phyloP scores from a whole-genome alignment of 2,329 filamentous ascomycete genomes.

The Penicillium sclerotigenum region DNA sequence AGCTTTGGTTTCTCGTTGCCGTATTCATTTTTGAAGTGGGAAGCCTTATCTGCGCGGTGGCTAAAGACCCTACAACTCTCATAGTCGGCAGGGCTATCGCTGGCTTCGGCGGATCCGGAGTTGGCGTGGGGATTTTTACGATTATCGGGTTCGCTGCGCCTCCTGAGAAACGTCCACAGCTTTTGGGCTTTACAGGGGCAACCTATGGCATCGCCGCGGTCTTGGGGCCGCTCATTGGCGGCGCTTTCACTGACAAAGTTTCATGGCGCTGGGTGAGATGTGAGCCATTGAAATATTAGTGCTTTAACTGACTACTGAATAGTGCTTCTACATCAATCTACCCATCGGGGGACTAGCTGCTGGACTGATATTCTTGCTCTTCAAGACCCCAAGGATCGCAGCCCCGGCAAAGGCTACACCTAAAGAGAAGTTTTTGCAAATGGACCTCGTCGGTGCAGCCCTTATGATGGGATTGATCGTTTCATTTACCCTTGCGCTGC shows the following conservation, averaged over 20 bases:
- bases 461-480: conserved; percentile 41
- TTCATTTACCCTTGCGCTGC: conserved; percentile 46
- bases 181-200: conserved; percentile 47
- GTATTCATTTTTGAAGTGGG: conserved; percentile 45
- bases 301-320: not conserved
- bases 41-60: conserved; percentile 40
- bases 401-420: not conserved
- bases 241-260: conserved; percentile 45
- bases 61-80: conserved; percentile 32
- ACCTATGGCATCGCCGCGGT: conserved; percentile 51
- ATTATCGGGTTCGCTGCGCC: conserved; percentile 24
- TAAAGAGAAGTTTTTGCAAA: conserved; percentile 41
- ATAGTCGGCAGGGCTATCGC: conserved; percentile 42
- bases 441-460: conserved; percentile 45
- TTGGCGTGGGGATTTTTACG: conserved; percentile 28
- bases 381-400: conserved; percentile 18
- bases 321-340: conserved; percentile 32
- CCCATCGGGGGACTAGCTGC: conserved; percentile 23
- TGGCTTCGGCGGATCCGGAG: conserved; percentile 36
- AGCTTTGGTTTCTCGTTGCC: conserved; percentile 33
- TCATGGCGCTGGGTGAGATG: conserved; percentile 46
- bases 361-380: conserved; percentile 28
- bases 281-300: not conserved
- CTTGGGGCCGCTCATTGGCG: conserved; percentile 48
- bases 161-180: not conserved